Conservation (phyloP, 768 basidiomycete genomes). For the Tephrocybe sp. region DNA sequence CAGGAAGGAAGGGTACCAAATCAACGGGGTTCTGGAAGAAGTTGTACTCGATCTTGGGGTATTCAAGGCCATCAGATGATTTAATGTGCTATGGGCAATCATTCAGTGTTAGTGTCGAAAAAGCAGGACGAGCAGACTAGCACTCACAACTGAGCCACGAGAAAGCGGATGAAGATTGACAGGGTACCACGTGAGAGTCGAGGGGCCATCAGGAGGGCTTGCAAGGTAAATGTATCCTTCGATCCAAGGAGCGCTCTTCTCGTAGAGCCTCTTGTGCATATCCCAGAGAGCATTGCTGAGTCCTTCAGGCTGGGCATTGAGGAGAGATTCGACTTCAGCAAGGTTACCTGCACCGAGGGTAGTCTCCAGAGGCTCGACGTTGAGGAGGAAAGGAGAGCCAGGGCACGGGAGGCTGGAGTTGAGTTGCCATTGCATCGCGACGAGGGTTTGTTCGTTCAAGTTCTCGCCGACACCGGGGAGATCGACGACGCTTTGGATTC, state of each 20-base stretch:
- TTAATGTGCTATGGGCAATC: slow-evolving; percentile 1
- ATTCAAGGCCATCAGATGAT: neutral
- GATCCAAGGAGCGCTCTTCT: neutral
- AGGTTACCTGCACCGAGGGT: neutral
- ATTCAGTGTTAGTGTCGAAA: neutral
- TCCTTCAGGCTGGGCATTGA: neutral
- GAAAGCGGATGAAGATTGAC: slow-evolving; percentile 4
- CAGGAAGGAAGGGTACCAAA: neutral
- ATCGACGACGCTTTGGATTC: slow-evolving; percentile 17
- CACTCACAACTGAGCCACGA: slow-evolving; percentile 2
- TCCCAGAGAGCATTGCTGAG: neutral
- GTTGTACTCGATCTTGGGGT: slow-evolving; percentile 3
- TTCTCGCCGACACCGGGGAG: neutral
- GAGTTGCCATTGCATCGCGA: slow-evolving; percentile 2
- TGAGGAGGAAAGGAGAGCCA: slow-evolving; percentile 1
- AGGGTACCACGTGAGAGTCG: neutral
- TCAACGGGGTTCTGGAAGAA: slow-evolving; percentile 7
- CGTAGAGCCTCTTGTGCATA: neutral
- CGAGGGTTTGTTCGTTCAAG: slow-evolving; percentile 1
- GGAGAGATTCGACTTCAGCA: neutral
- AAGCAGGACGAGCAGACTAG: neutral
- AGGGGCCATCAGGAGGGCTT: neutral
- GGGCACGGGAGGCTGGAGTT: neutral
- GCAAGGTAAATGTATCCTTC: slow-evolving; percentile 1
- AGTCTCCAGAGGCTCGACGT: slow-evolving; percentile 2